phyloP scores from a whole-genome alignment of 805 yeast species.

The Myxozyma mucilagina region DNA sequence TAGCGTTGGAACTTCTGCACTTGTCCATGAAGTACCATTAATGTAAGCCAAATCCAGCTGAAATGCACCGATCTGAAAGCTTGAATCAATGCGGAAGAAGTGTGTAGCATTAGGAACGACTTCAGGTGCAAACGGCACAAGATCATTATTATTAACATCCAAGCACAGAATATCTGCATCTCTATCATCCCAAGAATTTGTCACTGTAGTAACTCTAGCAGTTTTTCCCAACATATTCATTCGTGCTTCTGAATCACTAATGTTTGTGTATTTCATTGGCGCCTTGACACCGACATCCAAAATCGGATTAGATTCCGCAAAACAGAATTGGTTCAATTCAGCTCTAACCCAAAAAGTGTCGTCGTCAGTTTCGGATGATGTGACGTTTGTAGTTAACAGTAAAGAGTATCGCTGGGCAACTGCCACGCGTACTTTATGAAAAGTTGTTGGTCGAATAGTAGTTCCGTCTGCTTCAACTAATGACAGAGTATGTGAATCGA shows the following conservation, averaged over 20 bases:
- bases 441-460: conserved; percentile 33
- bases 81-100: conserved; percentile 39
- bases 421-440: conserved; percentile 43
- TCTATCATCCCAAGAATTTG: conserved; percentile 30
- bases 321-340: conserved; percentile 43
- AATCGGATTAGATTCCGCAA: conserved; percentile 41
- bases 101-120: conserved; percentile 39
- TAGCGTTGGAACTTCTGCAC: conserved; percentile 29
- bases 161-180: conserved; percentile 36
- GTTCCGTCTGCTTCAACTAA: conserved; percentile 44
- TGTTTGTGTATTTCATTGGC: conserved; percentile 39
- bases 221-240: conserved; percentile 11
- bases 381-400: conserved; percentile 55
- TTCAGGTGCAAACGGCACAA: conserved; percentile 32
- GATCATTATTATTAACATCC: conserved; percentile 34
- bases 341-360: conserved; percentile 47
- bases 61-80: conserved; percentile 41
- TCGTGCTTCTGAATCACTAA: conserved; percentile 21
- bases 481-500: conserved; percentile 37
- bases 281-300: conserved; percentile 42
- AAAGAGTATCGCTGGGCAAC: conserved; percentile 84
- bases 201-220: not conserved
- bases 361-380: conserved; percentile 28
- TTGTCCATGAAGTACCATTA: conserved; percentile 34
- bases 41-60: conserved; percentile 39